These are phyloP conservation scores for Kluyveromyces marxianus DNA, from an alignment of 1,139 yeast genomes.

Conservation along the genomic window DNA sequence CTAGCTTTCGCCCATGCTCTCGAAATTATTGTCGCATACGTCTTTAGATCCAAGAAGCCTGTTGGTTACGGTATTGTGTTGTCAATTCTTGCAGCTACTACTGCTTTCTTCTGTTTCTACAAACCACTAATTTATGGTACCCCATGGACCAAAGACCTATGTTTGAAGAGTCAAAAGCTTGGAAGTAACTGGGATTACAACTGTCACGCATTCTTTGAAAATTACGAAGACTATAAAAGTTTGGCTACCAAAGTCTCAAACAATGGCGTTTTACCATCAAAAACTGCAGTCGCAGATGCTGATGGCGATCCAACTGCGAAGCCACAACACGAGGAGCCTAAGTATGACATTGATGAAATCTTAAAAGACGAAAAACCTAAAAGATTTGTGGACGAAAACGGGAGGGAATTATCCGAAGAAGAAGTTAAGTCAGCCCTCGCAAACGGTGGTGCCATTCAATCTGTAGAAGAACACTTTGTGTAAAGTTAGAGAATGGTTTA, in stretches of 20 bases:
- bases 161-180: conserved; percentile 54
- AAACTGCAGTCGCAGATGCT: conserved; percentile 8
- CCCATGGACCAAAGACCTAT: conserved; percentile 70
- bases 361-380: conserved; percentile 19
- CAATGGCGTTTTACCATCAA: conserved; percentile 2
- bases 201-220: conserved; percentile 44
- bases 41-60: conserved; percentile 34
- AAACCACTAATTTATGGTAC: conserved; percentile 72
- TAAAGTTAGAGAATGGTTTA: not conserved
- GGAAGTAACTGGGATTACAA: conserved; percentile 73
- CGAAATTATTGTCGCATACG: conserved; percentile 54
- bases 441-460: conserved; percentile 20
- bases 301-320: conserved; percentile 7
- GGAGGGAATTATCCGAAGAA: conserved; percentile 20
- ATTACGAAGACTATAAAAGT: conserved; percentile 22
- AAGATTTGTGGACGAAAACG: conserved; percentile 24
- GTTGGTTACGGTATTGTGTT: conserved; percentile 40
- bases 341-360: conserved; percentile 15
- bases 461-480: not conserved
- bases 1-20: conserved; percentile 76
- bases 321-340: conserved; percentile 7
- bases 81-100: conserved; percentile 43
- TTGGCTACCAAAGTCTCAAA: conserved; percentile 8
- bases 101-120: conserved; percentile 53
- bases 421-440: conserved; percentile 18